These are phyloP conservation scores for Microcyclosporella mali DNA, from an alignment of 2,329 filamentous ascomycete species.

Conservation along the genomic window DNA sequence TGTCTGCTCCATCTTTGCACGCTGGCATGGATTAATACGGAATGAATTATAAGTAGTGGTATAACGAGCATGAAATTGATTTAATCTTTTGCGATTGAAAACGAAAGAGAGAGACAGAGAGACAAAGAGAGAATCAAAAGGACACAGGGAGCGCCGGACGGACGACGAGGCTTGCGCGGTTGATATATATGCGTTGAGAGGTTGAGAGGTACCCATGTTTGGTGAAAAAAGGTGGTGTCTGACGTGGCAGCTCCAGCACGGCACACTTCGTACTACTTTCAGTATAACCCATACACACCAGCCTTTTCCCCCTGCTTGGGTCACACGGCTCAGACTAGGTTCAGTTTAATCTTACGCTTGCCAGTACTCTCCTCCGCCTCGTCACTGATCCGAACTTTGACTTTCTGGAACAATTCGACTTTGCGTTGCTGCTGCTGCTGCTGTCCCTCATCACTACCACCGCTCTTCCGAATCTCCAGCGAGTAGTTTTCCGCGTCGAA, in stretches of 20 bases:
- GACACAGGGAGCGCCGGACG: not conserved
- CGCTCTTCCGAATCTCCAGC: conserved; percentile 52
- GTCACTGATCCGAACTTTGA: conserved; percentile 81
- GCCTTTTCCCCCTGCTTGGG: not conserved
- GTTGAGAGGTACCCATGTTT: not conserved
- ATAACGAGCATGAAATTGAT: not conserved
- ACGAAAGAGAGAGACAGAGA: no score
- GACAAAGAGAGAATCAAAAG: no score
- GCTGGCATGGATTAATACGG: not conserved
- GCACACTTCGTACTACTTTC: no score
- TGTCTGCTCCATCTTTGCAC: not conserved
- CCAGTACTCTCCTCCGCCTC: conserved; percentile 93
- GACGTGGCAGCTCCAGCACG: not conserved
- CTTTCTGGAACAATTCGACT: conserved; percentile 87
- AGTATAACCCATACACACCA: not conserved
- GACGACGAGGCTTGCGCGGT: no score
- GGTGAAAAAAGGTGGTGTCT: not conserved
- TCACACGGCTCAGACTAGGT: conserved; percentile 31
- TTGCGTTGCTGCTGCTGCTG: conserved; percentile 35
- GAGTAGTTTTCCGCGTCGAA: conserved; percentile 85
- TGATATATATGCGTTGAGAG: not conserved
- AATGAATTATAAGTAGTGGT: conserved; percentile 1
- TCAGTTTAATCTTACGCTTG: conserved; percentile 83
- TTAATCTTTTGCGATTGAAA: not conserved
- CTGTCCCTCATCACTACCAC: not conserved